Percentiles rank a stretch among this genome's conserved stretches.
Conservation (phyloP, 208 protist species). For the Borovskyia barvae region DNA sequence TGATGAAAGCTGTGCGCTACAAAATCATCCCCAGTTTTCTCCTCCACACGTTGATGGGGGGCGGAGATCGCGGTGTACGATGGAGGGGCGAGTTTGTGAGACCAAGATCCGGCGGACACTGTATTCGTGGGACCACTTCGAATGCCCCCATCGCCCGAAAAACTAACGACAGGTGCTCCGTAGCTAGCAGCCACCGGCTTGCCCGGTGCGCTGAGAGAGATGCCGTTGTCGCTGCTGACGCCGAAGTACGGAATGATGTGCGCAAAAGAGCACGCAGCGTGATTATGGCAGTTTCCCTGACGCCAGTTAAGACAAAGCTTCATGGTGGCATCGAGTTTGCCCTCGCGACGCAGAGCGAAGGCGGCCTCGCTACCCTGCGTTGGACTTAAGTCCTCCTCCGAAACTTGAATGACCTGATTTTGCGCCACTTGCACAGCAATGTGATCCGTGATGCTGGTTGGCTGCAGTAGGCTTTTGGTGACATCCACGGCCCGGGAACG, state of each 20-base stretch:
- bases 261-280: constrained; percentile 71
- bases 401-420: constrained; percentile 32
- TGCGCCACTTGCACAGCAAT: constrained; percentile 61
- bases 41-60: neutral
- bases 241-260: constrained; percentile 62
- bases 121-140: neutral
- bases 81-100: constrained; percentile 5
- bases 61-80: constrained; percentile 1
- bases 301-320: constrained; percentile 80
- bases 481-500: constrained; percentile 74
- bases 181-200: constrained; percentile 1
- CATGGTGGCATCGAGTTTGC: constrained; percentile 58
- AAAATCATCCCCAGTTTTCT: too few species aligned
- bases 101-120: constrained; percentile 2
- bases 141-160: constrained; percentile 1
- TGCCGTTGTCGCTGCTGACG: constrained; percentile 13
- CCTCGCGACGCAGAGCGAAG: constrained; percentile 63
- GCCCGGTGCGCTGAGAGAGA: neutral
- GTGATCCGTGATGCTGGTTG: constrained; percentile 46
- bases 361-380: constrained; percentile 76
- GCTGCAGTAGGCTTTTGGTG: constrained; percentile 68
- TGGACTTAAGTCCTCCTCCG: constrained; percentile 75
- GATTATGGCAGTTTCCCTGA: constrained; percentile 65
- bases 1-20: too few species aligned
- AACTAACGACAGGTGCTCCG: neutral